Percentiles rank a stretch among this genome's conserved stretches.
phyloP scores from a whole-genome alignment of 2,329 filamentous ascomycete genomes.

The Myriosclerotinia scirpicola region DNA sequence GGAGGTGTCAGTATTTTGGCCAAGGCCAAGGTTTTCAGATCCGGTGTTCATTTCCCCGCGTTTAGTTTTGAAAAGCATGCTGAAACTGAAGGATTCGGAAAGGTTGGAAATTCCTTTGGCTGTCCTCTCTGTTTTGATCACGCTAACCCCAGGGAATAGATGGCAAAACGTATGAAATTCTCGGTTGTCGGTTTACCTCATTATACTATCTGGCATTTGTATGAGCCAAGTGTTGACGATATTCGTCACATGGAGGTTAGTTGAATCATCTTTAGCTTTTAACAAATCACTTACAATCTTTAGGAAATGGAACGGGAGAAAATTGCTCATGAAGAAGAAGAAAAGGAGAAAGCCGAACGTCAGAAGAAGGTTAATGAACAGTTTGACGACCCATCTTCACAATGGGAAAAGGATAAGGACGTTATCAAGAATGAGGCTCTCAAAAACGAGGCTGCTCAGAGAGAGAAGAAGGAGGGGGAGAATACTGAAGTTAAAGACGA shows the following conservation, averaged over 20 bases:
- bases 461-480: slow-evolving; percentile 47
- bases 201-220: slow-evolving; percentile 99
- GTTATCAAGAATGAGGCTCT: slow-evolving; percentile 69
- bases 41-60: slow-evolving; percentile 94
- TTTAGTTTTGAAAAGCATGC: slow-evolving; percentile 99
- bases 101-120: slow-evolving; percentile 57
- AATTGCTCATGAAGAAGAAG: slow-evolving; percentile 75
- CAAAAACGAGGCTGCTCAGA: slow-evolving; percentile 47
- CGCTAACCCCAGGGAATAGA: slow-evolving; percentile 53
- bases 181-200: slow-evolving; percentile 94
- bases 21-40: slow-evolving; percentile 92
- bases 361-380: slow-evolving; percentile 77
- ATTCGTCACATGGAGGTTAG: slow-evolving; percentile 89
- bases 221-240: slow-evolving; percentile 97
- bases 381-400: slow-evolving; percentile 71
- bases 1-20: slow-evolving; percentile 96
- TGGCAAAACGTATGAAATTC: slow-evolving; percentile 95
- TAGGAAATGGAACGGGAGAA: slow-evolving; percentile 92
- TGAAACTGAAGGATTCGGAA: slow-evolving; percentile 97
- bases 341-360: slow-evolving; percentile 69
- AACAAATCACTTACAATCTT: slow-evolving; percentile 11
- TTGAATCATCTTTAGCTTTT: background rate
- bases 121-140: slow-evolving; percentile 9
- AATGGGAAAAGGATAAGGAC: slow-evolving; percentile 90
- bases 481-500: slow-evolving; percentile 21